A percentile compares a stretch with the other conserved stretches of the same genome.
phyloP scores from a whole-genome alignment of 257 asterid species.

The Fraxinus pennsylvanica region DNA sequence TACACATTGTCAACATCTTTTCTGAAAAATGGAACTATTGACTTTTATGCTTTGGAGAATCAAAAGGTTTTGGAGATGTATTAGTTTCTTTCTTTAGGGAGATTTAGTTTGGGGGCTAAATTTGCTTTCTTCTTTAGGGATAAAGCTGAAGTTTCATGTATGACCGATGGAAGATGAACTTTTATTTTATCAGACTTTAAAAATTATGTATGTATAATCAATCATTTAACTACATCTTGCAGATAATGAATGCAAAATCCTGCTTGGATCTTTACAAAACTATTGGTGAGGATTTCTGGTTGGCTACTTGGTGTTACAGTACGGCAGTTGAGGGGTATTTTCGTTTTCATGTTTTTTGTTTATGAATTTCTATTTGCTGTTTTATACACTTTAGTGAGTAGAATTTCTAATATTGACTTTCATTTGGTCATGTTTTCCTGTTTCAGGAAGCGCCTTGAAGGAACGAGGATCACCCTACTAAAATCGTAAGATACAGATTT shows the following conservation, averaged over 20 bases:
- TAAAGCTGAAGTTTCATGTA: constrained; percentile 44
- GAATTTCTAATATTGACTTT: constrained; percentile 18
- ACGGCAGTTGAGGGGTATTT: constrained; percentile 79
- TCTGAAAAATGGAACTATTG: background rate
- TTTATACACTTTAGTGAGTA: constrained; percentile 8
- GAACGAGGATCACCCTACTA: constrained; percentile 78
- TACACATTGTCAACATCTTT: constrained; percentile 3
- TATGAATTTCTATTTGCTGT: background rate
- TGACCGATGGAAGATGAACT: constrained; percentile 42
- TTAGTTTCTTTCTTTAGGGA: constrained; percentile 24
- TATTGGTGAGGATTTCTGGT: constrained; percentile 94
- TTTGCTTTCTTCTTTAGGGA: background rate
- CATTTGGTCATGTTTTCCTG: constrained; percentile 28
- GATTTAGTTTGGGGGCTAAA: background rate
- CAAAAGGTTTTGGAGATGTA: background rate
- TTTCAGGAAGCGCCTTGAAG: constrained; percentile 92
- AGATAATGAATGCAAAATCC: constrained; percentile 84
- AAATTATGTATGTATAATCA: background rate
- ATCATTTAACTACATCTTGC: constrained; percentile 36
- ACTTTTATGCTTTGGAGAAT: constrained; percentile 9
- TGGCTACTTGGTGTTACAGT: constrained; percentile 86
- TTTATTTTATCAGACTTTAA: background rate
- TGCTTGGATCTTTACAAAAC: constrained; percentile 76
- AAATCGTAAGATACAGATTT: constrained; percentile 51
- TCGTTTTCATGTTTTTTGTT: constrained; percentile 24